Base-by-base conservation (phyloP, 176 grass and related monocot species). In the Chrysopogon serrulatus region DNA sequence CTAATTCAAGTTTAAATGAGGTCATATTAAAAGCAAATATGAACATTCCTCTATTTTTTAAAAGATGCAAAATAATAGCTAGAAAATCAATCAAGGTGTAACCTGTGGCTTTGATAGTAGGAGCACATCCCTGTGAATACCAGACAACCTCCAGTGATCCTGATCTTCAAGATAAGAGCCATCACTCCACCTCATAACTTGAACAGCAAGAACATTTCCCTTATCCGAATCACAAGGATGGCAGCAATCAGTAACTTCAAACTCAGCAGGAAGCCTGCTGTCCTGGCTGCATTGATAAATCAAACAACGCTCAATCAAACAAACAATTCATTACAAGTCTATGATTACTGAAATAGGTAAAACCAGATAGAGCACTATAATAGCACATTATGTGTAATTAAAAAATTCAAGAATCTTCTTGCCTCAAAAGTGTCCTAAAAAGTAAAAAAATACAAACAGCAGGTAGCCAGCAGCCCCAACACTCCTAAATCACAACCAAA, bases 141-240 rank as follows among this genome's bases (percentile, higher is more conserved):
- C 96, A 74, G 96, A 98, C 26, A 95, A 34, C 96, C 93, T 85
- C 96, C 96, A 98, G 81, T 98, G 96, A 26, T 98, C 96, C 79
- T 98, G 96, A 88, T 98, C 96, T 90, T 98, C 96, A 44, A 98
- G 87, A 93, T 98, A 98, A 37, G 96, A 95, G 51, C 96, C 96
- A 85, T 93, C 93, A 79, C 96, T 98, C 96, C 96, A 98, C 78
- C 96, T 92, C 89, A 98, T 92, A 21, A 98, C 91, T 91, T 98
- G 96, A 76, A 98, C 91, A 51, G 93, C 89, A 80, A 98, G 91
- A 92, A 98, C 68, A 87, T 98, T 98, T 77, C 85, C 88, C 71
- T 88, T 84, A 43, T 83, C 91, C 54, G 87, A 95, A 77, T 94
- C 91, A 80, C 76, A 90, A 49, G 86, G 89, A 83, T 95, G 87